phyloP scores from a whole-genome alignment of 2,329 filamentous ascomycete genomes.

The Arthrobotrys megalospora region DNA sequence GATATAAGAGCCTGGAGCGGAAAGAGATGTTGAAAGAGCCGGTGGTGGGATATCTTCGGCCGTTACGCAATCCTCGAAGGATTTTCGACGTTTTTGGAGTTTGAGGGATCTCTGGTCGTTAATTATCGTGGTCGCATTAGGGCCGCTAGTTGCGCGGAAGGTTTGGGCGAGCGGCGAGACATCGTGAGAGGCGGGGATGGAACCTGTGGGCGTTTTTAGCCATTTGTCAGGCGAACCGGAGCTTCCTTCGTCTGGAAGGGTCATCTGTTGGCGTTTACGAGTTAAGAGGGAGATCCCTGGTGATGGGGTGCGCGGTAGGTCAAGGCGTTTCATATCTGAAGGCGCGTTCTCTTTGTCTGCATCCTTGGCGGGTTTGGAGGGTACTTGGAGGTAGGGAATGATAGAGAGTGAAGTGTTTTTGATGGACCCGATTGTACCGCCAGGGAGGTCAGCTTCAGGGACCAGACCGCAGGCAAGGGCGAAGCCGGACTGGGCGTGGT shows the following conservation, averaged over 20 bases:
- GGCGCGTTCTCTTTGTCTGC: constrained; percentile 50
- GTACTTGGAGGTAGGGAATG: constrained; percentile 43
- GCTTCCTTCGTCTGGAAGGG: constrained; percentile 59
- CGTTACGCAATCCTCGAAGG: constrained; percentile 63
- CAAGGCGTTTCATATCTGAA: constrained; percentile 47
- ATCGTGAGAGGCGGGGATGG: constrained; percentile 59
- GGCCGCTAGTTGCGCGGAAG: constrained; percentile 40
- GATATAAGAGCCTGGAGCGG: constrained; percentile 56
- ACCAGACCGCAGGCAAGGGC: constrained; percentile 63
- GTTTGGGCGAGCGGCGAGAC: constrained; percentile 44
- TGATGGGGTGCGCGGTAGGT: constrained; percentile 57
- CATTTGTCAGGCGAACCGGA: constrained; percentile 63
- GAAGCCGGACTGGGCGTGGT: constrained; percentile 63
- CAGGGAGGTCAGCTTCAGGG: constrained; percentile 62
- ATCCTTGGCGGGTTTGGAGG: constrained; percentile 31
- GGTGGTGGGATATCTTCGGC: constrained; percentile 63
- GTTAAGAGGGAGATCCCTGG: constrained; percentile 59
- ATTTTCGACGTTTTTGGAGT: constrained; percentile 63
- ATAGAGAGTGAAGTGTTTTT: constrained; percentile 61
- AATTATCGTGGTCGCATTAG: neutral
- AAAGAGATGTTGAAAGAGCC: constrained; percentile 49
- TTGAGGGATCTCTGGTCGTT: constrained; percentile 55
- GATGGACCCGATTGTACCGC: constrained; percentile 62
- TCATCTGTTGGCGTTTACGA: constrained; percentile 62
- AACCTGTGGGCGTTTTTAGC: constrained; percentile 63